phyloP scores from a whole-genome alignment of 2,329 filamentous ascomycete species.

The Cyclaneusma minus region DNA sequence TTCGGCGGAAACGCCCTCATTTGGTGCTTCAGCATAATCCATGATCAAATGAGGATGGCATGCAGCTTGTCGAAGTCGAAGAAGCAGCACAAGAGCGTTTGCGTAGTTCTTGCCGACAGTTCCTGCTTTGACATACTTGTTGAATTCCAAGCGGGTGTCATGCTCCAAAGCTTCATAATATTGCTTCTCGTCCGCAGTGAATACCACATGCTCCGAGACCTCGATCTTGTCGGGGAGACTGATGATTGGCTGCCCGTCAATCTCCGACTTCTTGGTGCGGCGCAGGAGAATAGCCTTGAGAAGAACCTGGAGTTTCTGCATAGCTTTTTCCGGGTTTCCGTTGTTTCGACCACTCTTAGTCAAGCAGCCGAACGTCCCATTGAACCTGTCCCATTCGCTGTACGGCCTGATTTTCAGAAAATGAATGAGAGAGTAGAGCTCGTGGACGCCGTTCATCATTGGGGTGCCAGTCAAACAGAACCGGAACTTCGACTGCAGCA shows the following conservation, averaged over 20 bases:
- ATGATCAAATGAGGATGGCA: slow-evolving; percentile 61
- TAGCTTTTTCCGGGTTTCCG: slow-evolving; percentile 27
- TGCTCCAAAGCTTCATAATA: slow-evolving; percentile 54
- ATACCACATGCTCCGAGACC: slow-evolving; percentile 44
- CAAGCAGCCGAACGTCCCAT: slow-evolving; percentile 14
- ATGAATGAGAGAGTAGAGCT: slow-evolving; percentile 61
- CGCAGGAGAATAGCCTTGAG: slow-evolving; percentile 71
- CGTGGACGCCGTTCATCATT: slow-evolving; percentile 74
- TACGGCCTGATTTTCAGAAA: slow-evolving; percentile 71
- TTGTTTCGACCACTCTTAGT: slow-evolving; percentile 9
- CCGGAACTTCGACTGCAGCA: slow-evolving; percentile 43
- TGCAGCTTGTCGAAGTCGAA: slow-evolving; percentile 67
- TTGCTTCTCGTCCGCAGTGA: slow-evolving; percentile 46
- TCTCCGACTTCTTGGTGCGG: slow-evolving; percentile 62
- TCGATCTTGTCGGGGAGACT: slow-evolving; percentile 50
- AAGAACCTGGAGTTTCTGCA: slow-evolving; percentile 57
- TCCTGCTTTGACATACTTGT: slow-evolving; percentile 55
- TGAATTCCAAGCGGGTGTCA: slow-evolving; percentile 55
- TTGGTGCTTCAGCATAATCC: slow-evolving; percentile 35
- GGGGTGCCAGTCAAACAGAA: slow-evolving; percentile 71
- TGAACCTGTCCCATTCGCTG: slow-evolving; percentile 44
- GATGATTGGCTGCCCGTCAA: slow-evolving; percentile 68
- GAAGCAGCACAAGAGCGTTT: slow-evolving; percentile 62
- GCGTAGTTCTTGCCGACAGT: slow-evolving; percentile 62
- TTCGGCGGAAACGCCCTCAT: slow-evolving; percentile 6